Evolutionary conservation across 768 basidiomycete genomes (phyloP), one percentile per base, ranked within the genome.

Genomic region (Serendipita vermifera): DNA sequence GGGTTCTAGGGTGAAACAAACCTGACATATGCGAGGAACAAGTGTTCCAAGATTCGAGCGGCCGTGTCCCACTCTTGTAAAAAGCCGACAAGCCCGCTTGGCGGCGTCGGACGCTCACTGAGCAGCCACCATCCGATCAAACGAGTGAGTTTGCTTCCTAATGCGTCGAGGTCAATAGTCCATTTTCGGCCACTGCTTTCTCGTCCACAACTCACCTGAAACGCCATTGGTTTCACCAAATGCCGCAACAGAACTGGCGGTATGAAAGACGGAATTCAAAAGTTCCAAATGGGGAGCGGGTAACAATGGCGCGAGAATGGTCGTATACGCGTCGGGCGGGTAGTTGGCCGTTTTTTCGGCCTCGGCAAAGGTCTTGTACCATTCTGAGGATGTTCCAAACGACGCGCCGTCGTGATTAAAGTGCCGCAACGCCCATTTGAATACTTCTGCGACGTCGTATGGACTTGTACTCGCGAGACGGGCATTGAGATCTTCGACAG

Each of bases 381-480:
- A 89, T 41, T 76, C 72, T 39, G 74, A 78, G 17, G 55, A 7
- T 14, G 9, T 33, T 27, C 83, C 85, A 59, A 87, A 85, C 14
- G 70, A 71, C 20, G 69, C 67, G 3, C 76, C 75, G 27, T 83
- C 77, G 3, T 88, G 70, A 27, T 78, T 71, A 39, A 88, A 71
- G 64, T 89, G 87, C 29, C 87, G 80, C 27, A 89, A 67, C 33
- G 77, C 84, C 87, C 87, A 89, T 39, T 87, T 81, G 15, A 89
- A 72, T 14, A 88, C 82, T 24, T 86, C 81, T 14, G 87, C 85
- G 43, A 86, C 74, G 64, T 89, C 87, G 55, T 88, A 82, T 1
- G 83, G 78, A 32, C 81, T 82, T 31, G 79, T 77, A 3, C 81
- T 77, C 51, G 72, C 71, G 43, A 87, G 70, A 68, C 85, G 84